These are phyloP conservation scores for Halteria grandinella DNA, from an alignment of 73 alveolate genomes.

Conservation along the genomic window DNA sequence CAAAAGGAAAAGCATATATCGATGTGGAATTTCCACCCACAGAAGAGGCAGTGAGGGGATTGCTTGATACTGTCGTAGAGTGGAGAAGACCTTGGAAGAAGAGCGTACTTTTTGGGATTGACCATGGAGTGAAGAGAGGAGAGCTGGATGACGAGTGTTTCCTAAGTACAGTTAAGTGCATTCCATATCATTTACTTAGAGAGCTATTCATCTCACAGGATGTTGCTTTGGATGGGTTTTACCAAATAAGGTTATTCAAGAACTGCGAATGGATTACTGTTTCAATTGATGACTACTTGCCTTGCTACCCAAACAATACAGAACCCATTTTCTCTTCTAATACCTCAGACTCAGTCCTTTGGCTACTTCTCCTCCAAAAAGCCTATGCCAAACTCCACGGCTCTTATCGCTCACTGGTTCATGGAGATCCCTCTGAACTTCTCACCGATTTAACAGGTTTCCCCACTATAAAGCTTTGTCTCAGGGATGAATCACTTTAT, in stretches of 20 bases:
- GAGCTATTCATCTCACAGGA: constrained; percentile 82
- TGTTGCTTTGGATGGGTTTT: constrained; percentile 83
- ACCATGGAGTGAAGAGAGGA: too few species aligned
- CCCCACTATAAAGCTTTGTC: constrained; percentile 73
- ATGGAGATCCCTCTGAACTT: constrained; percentile 88
- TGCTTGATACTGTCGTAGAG: too few species aligned
- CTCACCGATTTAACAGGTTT: constrained; percentile 91
- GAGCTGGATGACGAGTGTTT: too few species aligned
- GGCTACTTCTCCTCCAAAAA: constrained; percentile 92
- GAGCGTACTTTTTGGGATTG: too few species aligned
- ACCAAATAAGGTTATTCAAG: constrained; percentile 88
- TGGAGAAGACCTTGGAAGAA: too few species aligned
- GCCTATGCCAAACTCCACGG: constrained; percentile 96
- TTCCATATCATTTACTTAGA: too few species aligned
- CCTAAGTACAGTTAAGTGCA: too few species aligned
- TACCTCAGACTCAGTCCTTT: too few species aligned
- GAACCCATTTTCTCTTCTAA: constrained; percentile 89
- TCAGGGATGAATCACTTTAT: constrained; percentile 51
- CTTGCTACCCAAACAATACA: constrained; percentile 92
- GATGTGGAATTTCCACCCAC: constrained; percentile 84
- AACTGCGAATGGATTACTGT: constrained; percentile 95
- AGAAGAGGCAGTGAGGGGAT: too few species aligned
- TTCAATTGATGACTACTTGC: constrained; percentile 93
- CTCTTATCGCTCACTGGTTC: constrained; percentile 71
- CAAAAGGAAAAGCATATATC: constrained; percentile 64